A percentile compares a stretch with the other conserved stretches of the same genome.
Evolutionary conservation across 352 stramenopile genomes (phyloP).

Genomic region (Phytophthora melonis): DNA sequence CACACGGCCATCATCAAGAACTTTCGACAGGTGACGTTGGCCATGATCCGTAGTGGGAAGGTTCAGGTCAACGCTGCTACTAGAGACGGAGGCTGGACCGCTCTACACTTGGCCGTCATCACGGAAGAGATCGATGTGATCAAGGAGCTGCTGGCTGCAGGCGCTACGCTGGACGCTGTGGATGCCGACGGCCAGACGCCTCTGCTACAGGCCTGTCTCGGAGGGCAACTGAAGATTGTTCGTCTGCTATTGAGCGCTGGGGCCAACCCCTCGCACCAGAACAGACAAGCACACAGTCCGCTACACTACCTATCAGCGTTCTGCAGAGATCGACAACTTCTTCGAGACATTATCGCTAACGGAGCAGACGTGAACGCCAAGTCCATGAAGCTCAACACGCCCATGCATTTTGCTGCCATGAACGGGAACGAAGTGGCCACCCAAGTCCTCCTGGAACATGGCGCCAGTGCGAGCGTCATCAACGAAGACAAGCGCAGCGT

Average conservation of each 20-base stretch:
- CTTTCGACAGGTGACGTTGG: constrained; percentile 54
- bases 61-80: constrained; percentile 63
- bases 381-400: constrained; percentile 78
- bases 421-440: constrained; percentile 78
- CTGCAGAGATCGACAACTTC: constrained; percentile 57
- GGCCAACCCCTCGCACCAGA: constrained; percentile 72
- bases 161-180: constrained; percentile 67
- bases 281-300: constrained; percentile 69
- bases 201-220: constrained; percentile 66
- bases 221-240: constrained; percentile 58
- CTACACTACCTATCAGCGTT: constrained; percentile 77
- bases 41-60: constrained; percentile 50
- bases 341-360: constrained; percentile 56
- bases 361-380: constrained; percentile 76
- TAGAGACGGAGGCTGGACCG: constrained; percentile 56
- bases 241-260: constrained; percentile 53
- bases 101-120: constrained; percentile 74
- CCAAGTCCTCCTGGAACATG: constrained; percentile 61
- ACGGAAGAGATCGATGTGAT: constrained; percentile 59
- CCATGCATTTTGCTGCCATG: constrained; percentile 82
- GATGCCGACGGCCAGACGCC: constrained; percentile 71
- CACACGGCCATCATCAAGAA: constrained; percentile 75
- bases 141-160: constrained; percentile 51
- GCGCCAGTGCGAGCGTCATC: constrained; percentile 67
- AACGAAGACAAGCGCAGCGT: constrained; percentile 84